phyloP scores from a whole-genome alignment of 2,329 filamentous ascomycete genomes.

The Aspergillus costaricaensis region DNA sequence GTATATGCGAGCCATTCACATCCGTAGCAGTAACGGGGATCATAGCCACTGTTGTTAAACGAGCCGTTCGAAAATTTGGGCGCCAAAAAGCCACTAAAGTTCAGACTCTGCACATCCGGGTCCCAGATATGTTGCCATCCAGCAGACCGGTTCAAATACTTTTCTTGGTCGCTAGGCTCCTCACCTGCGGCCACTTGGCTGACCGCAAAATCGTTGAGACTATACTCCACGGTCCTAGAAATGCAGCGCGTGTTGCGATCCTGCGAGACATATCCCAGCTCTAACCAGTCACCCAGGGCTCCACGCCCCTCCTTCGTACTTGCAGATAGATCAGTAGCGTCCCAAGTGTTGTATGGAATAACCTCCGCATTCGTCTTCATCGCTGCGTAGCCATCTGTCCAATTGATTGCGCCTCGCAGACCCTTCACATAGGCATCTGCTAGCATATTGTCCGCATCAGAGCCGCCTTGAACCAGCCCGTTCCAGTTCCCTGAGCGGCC shows the following conservation, averaged over 20 bases:
- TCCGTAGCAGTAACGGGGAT: conserved; percentile 59
- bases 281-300: conserved; percentile 68
- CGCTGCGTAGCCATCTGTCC: conserved; percentile 63
- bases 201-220: conserved; percentile 64
- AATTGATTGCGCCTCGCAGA: conserved; percentile 63
- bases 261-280: conserved; percentile 65
- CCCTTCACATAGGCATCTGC: conserved; percentile 74
- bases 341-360: conserved; percentile 62
- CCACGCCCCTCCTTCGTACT: conserved; percentile 70
- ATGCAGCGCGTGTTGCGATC: conserved; percentile 60
- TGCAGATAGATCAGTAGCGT: conserved; percentile 54
- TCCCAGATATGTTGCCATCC: conserved; percentile 76
- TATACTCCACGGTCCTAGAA: conserved; percentile 67
- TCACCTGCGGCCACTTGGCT: conserved; percentile 58
- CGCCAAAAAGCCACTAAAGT: conserved; percentile 59
- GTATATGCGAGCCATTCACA: conserved; percentile 67
- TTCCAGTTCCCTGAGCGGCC: conserved; percentile 69
- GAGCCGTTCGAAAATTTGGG: conserved; percentile 55
- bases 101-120: conserved; percentile 55
- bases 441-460: conserved; percentile 70
- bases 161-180: conserved; percentile 48
- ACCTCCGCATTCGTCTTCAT: conserved; percentile 70
- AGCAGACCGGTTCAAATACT: conserved; percentile 64
- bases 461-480: conserved; percentile 63
- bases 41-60: conserved; percentile 48